phyloP scores from a whole-genome alignment of 345 rosid genomes.

The Syzygium aqueum region DNA sequence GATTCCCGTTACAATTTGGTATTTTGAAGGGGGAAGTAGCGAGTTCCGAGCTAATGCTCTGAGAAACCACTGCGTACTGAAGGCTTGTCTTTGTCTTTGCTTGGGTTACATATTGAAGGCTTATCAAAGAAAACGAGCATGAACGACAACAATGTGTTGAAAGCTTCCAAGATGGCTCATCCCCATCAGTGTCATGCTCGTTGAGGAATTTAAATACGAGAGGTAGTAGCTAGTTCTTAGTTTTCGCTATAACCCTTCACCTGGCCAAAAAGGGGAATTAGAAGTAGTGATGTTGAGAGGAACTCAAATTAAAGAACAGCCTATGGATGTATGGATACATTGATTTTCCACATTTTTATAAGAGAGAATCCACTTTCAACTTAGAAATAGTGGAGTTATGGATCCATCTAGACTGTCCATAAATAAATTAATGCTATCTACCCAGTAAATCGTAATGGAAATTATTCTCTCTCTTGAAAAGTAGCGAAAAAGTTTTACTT shows the following conservation, averaged over 20 bases:
- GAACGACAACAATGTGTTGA: background rate
- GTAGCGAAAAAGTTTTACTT: too few species aligned
- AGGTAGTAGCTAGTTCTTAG: background rate
- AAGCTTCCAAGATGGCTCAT: background rate
- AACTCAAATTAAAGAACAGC: background rate
- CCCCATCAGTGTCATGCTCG: background rate
- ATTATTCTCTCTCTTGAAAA: too few species aligned
- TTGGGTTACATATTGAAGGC: background rate
- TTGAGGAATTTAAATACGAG: background rate
- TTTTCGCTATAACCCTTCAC: background rate
- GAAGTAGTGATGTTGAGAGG: background rate
- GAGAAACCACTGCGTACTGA: background rate
- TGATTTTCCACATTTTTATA: too few species aligned
- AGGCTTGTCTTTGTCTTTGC: background rate
- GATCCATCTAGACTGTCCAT: too few species aligned
- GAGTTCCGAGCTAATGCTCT: background rate
- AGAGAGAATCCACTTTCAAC: too few species aligned
- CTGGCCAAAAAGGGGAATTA: background rate
- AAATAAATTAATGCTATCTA: too few species aligned
- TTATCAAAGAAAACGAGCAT: background rate
- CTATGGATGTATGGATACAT: too few species aligned
- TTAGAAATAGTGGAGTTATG: too few species aligned
- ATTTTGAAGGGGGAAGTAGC: background rate
- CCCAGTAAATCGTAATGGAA: too few species aligned
- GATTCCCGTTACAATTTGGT: background rate